Evolutionary conservation across 2,329 filamentous ascomycete genomes (phyloP).

Genomic region (Tolypocladium tropicale): DNA sequence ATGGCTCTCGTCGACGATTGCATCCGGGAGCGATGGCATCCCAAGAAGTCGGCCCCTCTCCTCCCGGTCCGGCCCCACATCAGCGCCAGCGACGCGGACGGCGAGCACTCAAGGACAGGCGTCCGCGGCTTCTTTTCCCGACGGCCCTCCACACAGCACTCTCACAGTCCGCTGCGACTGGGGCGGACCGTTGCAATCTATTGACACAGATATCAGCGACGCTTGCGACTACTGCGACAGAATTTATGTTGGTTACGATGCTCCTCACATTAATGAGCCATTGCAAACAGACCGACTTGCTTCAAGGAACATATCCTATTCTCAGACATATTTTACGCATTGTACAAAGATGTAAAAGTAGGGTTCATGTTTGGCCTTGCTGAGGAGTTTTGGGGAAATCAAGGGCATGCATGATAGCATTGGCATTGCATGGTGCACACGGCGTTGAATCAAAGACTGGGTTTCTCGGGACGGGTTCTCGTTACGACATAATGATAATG

Average conservation of each 20-base stretch:
- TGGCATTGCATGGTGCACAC: not conserved
- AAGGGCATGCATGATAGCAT: not conserved
- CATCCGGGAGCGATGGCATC: constrained; percentile 68
- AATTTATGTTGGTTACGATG: not conserved
- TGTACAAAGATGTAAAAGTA: not conserved
- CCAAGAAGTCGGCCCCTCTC: constrained; percentile 9
- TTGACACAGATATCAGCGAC: constrained; percentile 10
- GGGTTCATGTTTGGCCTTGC: too few species aligned
- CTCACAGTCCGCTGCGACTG: constrained; percentile 25
- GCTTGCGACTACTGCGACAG: too few species aligned
- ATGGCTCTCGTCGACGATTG: constrained; percentile 83
- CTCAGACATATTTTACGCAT: not conserved
- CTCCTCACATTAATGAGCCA: not conserved
- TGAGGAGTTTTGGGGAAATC: not conserved
- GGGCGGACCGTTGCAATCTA: constrained; percentile 25
- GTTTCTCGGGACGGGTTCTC: not conserved
- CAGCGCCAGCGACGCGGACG: constrained; percentile 8
- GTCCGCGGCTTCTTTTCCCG: constrained; percentile 6
- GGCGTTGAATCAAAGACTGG: not conserved
- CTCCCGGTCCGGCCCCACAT: not conserved
- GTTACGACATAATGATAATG: not conserved
- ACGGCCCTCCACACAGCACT: constrained; percentile 11
- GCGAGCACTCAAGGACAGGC: not conserved
- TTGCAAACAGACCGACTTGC: not conserved
- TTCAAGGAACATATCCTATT: not conserved